A percentile compares a stretch with the other conserved stretches of the same genome.
Conservation (phyloP, 2,329 filamentous ascomycete genomes). For the Gaeumannomyces tritici region DNA sequence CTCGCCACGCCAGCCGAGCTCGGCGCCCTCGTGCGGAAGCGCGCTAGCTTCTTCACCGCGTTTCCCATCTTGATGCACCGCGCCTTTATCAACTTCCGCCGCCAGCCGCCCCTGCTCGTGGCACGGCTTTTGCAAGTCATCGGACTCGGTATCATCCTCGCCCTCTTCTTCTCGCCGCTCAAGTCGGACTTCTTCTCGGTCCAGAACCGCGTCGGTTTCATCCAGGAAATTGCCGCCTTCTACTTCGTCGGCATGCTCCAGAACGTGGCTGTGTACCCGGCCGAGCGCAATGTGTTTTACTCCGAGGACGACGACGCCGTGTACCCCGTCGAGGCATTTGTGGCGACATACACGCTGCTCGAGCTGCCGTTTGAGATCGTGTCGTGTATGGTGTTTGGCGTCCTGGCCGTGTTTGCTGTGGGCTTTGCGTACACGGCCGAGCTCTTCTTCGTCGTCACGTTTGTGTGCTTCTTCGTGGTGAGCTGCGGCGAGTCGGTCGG, state of each 20-base stretch:
- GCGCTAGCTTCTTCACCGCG: constrained; percentile 50
- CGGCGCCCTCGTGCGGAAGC: constrained; percentile 55
- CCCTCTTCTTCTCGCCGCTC: constrained; percentile 63
- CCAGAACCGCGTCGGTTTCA: constrained; percentile 64
- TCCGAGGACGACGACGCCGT: constrained; percentile 65
- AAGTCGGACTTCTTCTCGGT: constrained; percentile 59
- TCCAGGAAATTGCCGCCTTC: constrained; percentile 62
- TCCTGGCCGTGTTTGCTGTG: constrained; percentile 54
- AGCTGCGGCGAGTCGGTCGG: constrained; percentile 67
- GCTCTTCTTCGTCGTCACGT: constrained; percentile 59
- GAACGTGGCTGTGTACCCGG: constrained; percentile 65
- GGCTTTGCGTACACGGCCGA: constrained; percentile 52
- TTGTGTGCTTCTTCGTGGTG: constrained; percentile 64
- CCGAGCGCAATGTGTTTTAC: constrained; percentile 67
- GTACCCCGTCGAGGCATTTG: constrained; percentile 62
- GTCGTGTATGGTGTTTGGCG: constrained; percentile 54
- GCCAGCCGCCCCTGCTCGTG: constrained; percentile 54
- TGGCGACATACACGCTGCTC: constrained; percentile 58
- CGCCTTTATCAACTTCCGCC: constrained; percentile 57
- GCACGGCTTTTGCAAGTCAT: constrained; percentile 59
- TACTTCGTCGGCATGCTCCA: constrained; percentile 74
- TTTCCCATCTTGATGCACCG: constrained; percentile 60
- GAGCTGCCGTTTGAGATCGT: constrained; percentile 65
- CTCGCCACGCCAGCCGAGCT: constrained; percentile 63
- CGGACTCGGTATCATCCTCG: constrained; percentile 51